Base-by-base conservation (phyloP, 371 early-diverging fungal species). In the Mortierella sp. region DNA sequence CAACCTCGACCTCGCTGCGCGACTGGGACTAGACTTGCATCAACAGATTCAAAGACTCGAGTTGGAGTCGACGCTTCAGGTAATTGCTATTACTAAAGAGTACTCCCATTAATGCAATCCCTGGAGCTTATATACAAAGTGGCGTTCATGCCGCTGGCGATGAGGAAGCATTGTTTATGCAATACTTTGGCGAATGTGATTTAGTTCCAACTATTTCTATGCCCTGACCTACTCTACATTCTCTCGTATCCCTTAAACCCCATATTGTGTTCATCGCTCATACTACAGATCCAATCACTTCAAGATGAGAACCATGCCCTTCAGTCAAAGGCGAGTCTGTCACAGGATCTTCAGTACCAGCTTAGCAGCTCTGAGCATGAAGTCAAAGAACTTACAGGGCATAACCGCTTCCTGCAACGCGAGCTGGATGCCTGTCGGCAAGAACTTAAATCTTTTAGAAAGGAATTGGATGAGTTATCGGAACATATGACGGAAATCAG, bases 401-500 rank as follows among this genome's bases (percentile, higher is more conserved):
- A 90, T 55, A 87, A 85, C 20, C 81, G 87, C 24, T 86, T 87
- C 54, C 78, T 92, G 6, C 87, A 88, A 62, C 84, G 87, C 30
- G 91, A 92, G 68, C 68, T 92, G n/a, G 89, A 90, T 40, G 87
- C 87, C 16, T 91, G 91, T 37, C 83, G 89, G 61, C 83, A 86
- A 59, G 91, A 90, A 69, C 72, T 92, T 35, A 84, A 85, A 30
- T 77, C 88, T 37, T 92, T 90, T 73, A 87, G 91, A 58, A 89
- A 85, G 61, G 92, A 92, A 71, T 83, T 92, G 83, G 92, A 92
- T 47, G 88, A 87, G 20, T 70, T 92, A 0, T 87, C 90, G 16
- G 90, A 86, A 37, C 92, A 92, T 52, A 78, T 92, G 71, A 88
- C 88, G 39, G 91, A 92, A 62, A 92, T 92, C 87, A 89, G 90